Percentiles rank a stretch among this genome's conserved stretches.
phyloP scores from a whole-genome alignment of 495 filamentous ascomycete genomes.

The Penicillium ochrochloron region DNA sequence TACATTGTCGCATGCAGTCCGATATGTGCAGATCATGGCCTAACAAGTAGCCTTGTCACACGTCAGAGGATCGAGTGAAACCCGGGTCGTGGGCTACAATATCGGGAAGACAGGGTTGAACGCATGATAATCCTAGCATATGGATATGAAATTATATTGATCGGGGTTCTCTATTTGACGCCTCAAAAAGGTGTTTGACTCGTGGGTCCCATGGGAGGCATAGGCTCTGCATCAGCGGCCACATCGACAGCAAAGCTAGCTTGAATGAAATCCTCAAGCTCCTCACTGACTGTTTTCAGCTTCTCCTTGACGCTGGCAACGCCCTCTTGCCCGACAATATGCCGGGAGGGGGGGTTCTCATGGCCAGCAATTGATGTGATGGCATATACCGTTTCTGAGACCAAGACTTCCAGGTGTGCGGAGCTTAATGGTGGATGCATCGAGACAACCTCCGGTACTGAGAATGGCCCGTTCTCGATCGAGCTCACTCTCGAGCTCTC shows the following conservation, averaged over 20 bases:
- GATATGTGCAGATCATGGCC: not conserved
- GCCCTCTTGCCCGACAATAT: conserved; percentile 92
- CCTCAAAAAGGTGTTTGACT: conserved; percentile 7
- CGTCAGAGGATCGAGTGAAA: not conserved
- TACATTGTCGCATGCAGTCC: not conserved
- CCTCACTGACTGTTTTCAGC: conserved; percentile 92
- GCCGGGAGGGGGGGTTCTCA: conserved; percentile 91
- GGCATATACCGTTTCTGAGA: conserved; percentile 89
- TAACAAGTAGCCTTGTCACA: not conserved
- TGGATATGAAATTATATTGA: not conserved
- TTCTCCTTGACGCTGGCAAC: conserved; percentile 92
- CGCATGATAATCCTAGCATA: not conserved
- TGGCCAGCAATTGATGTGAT: conserved; percentile 90
- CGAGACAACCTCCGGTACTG: conserved; percentile 61
- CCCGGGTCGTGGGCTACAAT: not conserved
- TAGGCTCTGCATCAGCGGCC: conserved; percentile 45
- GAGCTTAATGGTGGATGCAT: conserved; percentile 73
- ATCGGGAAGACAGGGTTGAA: not conserved
- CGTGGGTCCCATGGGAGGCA: conserved; percentile 22
- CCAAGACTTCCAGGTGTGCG: conserved; percentile 66
- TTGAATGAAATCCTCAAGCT: conserved; percentile 94
- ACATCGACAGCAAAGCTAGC: conserved; percentile 85
- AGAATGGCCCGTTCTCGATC: conserved; percentile 49
- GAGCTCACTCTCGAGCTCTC: conserved; percentile 34
- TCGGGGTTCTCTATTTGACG: not conserved